These are phyloP conservation scores for Fusarium pseudonygamai DNA, from an alignment of 2,329 filamentous ascomycete species.

Conservation along the genomic window DNA sequence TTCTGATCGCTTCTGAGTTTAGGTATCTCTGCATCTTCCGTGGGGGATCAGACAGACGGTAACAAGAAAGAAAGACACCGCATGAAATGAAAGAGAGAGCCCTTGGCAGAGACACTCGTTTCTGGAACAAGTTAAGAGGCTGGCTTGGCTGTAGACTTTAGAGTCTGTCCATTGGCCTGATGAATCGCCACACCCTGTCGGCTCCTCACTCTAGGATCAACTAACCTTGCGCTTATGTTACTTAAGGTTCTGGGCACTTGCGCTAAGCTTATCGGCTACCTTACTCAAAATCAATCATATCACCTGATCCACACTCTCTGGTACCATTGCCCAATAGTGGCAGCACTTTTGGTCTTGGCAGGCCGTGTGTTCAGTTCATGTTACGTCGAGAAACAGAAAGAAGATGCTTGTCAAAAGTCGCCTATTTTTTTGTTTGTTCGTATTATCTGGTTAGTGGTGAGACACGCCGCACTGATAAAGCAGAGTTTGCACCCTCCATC, in stretches of 20 bases:
- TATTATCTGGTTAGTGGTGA: background rate
- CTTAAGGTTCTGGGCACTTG: conserved; percentile 38
- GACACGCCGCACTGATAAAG: conserved; percentile 2
- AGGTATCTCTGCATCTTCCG: conserved; percentile 2
- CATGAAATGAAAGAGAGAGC: background rate
- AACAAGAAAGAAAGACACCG: conserved; percentile 1
- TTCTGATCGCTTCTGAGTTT: conserved; percentile 8
- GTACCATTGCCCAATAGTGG: conserved; percentile 23
- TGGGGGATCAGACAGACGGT: conserved; percentile 1
- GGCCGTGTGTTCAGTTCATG: background rate
- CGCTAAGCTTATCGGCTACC: conserved; percentile 39
- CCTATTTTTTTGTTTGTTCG: background rate
- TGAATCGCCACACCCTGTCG: conserved; percentile 8
- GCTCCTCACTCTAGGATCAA: conserved; percentile 5
- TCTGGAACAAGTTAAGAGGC: conserved; percentile 30
- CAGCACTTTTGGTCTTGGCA: conserved; percentile 11
- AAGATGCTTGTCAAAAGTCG: background rate
- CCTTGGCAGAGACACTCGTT: conserved; percentile 14
- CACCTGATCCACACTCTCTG: conserved; percentile 5
- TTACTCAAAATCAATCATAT: conserved; percentile 5
- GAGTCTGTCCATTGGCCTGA: conserved; percentile 9
- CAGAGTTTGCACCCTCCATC: background rate
- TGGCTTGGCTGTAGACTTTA: conserved; percentile 18
- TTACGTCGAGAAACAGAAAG: conserved; percentile 6
- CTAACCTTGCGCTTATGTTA: conserved; percentile 36